Base-by-base conservation (phyloP, 345 rosid genomes). In the Geranium brycei region DNA sequence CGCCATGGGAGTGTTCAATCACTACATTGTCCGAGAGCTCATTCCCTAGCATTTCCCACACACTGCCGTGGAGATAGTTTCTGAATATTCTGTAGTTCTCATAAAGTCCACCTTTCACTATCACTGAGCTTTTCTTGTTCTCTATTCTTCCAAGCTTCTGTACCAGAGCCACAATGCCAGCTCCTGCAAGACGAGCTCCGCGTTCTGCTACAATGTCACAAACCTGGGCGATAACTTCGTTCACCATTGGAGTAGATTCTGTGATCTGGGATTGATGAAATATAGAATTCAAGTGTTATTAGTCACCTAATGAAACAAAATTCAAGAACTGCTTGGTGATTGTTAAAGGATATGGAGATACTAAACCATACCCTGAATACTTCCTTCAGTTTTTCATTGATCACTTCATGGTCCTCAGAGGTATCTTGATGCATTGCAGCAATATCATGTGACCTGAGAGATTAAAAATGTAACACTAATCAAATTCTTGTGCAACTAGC, bases 381-480 rank as follows among this genome's bases (percentile, higher is more conserved):
- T 69, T 83, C 82, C 47, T 78, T 68, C 6, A 85, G 79, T 71
- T 81, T 85, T 64, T 72, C 70, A 40, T 63, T 66, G 18, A 85
- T 81, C 40, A 76, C 67, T 31, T 75, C 78, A 4, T 68, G 80
- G 35, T 80, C 79, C 60, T 83, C 82, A 8, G 83, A 81, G 66
- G 83, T 75, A 73, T 83, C 88, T 73, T 85, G 91, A 72, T 83
- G 88, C 91, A 85, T 85, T 1, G 85, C 84, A 66, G 91, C 83
- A 86, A 85, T 81, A 59, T 85, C 83, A 4, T 82, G 83, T 12
- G 86, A 71, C 62, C 88, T 85, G 16, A 11, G 61, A 4, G 58
- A 55, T 35, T 28, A 41, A 13, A 41, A 60, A 70, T 23, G 28
- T 23, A 35, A 35, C 41, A 35, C 10, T 7, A 35, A 35, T 35